Conservation (phyloP, 345 rosid species). For the Aegle marmelos region DNA sequence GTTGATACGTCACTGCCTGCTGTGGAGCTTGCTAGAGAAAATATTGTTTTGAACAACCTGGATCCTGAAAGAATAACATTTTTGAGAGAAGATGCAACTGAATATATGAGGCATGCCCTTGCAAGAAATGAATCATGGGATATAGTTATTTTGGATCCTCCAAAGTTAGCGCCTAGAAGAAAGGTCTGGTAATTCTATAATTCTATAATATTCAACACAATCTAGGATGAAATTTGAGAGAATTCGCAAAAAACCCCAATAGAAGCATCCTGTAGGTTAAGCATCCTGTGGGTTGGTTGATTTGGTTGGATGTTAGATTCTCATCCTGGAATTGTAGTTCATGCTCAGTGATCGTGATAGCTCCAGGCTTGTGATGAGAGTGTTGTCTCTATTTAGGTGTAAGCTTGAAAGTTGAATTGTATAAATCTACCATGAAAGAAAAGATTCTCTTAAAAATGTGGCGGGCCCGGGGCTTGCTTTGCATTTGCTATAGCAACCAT, state of each 20-base stretch:
- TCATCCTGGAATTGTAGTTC: background rate
- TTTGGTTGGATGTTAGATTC: background rate
- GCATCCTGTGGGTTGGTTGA: background rate
- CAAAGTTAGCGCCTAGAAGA: constrained; percentile 75
- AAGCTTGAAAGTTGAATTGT: background rate
- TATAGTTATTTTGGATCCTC: constrained; percentile 85
- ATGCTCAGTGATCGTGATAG: background rate
- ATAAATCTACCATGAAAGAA: background rate
- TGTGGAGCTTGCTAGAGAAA: constrained; percentile 83
- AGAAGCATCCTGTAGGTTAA: constrained; percentile 1
- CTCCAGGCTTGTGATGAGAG: background rate
- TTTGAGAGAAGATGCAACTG: constrained; percentile 67
- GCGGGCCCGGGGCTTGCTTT: background rate
- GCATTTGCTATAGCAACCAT: background rate
- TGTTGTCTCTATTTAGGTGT: background rate
- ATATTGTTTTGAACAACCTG: constrained; percentile 63
- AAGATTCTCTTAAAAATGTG: background rate
- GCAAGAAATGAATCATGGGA: constrained; percentile 82
- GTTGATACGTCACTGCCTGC: constrained; percentile 84
- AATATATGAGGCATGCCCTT: constrained; percentile 74
- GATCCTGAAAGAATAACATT: constrained; percentile 62
- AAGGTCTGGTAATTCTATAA: constrained; percentile 42
- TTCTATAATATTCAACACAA: background rate
- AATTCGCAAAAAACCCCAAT: background rate
- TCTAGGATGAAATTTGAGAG: background rate